Percentiles rank a stretch among this genome's conserved stretches.
Evolutionary conservation across 73 alveolate genomes (phyloP).

Genomic region (Symbiodinium natans): DNA sequence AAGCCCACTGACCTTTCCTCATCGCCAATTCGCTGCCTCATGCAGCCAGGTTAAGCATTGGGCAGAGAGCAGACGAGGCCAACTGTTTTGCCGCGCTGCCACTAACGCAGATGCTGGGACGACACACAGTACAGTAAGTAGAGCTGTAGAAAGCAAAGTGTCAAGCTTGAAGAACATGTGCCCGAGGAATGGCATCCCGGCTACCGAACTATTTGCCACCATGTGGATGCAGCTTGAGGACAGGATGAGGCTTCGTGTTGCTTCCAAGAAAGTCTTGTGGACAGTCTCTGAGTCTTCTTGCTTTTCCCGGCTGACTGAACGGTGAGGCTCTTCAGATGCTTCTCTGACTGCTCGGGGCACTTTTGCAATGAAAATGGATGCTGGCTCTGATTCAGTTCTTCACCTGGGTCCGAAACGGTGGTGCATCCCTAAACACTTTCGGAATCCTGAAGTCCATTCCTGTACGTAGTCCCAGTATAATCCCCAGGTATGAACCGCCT

Average conservation of each 20-base stretch:
- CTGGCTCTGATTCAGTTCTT: too few species aligned
- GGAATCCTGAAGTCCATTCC: too few species aligned
- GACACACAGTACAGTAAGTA: background rate
- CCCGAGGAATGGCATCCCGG: conserved; percentile 69
- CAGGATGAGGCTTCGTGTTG: background rate
- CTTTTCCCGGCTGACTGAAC: background rate
- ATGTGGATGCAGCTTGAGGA: conserved; percentile 4
- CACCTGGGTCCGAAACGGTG: too few species aligned
- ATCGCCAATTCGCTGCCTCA: too few species aligned
- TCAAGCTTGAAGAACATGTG: background rate
- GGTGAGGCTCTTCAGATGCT: conserved; percentile 35
- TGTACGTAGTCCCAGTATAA: too few species aligned
- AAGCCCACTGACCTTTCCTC: too few species aligned
- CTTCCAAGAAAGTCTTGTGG: background rate
- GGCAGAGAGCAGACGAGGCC: background rate
- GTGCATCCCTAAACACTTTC: too few species aligned
- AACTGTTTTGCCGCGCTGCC: background rate
- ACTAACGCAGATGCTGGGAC: background rate
- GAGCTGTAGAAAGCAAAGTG: background rate
- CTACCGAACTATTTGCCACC: conserved; percentile 42
- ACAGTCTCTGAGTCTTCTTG: background rate
- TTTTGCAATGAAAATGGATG: conserved; percentile 5
- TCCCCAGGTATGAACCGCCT: too few species aligned
- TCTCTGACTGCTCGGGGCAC: conserved; percentile 50
- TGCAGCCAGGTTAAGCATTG: background rate